phyloP scores from a whole-genome alignment of 208 protist genomes.

The Trichomonas gallinae region DNA sequence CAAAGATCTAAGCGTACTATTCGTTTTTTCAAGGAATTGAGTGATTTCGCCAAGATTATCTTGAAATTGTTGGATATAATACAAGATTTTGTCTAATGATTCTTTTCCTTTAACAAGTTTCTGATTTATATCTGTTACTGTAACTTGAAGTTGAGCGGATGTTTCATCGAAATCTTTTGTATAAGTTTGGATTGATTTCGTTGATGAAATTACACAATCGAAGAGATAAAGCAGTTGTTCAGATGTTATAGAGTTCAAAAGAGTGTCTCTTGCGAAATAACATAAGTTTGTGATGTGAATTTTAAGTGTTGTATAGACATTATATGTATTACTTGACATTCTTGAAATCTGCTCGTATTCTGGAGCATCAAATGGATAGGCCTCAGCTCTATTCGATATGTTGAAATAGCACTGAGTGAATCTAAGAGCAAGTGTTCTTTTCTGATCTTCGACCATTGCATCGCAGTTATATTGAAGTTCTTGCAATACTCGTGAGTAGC shows the following conservation, averaged over 20 bases:
- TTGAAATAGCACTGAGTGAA: slow-evolving; percentile 14
- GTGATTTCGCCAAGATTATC: neutral
- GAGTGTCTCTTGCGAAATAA: neutral
- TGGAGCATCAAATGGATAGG: neutral
- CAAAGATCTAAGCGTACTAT: neutral
- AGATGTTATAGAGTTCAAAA: neutral
- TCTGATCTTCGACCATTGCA: neutral
- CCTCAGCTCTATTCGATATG: neutral
- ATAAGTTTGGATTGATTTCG: neutral
- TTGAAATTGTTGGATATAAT: neutral
- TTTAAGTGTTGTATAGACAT: neutral
- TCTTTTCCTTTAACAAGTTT: neutral
- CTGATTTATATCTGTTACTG: neutral
- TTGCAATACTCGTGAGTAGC: neutral
- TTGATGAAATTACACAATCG: neutral
- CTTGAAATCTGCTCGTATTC: neutral
- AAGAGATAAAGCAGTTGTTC: neutral
- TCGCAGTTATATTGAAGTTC: neutral
- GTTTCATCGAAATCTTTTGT: neutral
- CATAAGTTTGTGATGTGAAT: neutral
- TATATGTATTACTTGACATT: neutral
- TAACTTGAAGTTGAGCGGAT: neutral
- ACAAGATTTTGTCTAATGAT: neutral
- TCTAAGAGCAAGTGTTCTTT: neutral
- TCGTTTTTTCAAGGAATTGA: neutral